These are phyloP conservation scores for Aschersonia sp. DNA, from an alignment of 2,329 filamentous ascomycete species.

Conservation along the genomic window DNA sequence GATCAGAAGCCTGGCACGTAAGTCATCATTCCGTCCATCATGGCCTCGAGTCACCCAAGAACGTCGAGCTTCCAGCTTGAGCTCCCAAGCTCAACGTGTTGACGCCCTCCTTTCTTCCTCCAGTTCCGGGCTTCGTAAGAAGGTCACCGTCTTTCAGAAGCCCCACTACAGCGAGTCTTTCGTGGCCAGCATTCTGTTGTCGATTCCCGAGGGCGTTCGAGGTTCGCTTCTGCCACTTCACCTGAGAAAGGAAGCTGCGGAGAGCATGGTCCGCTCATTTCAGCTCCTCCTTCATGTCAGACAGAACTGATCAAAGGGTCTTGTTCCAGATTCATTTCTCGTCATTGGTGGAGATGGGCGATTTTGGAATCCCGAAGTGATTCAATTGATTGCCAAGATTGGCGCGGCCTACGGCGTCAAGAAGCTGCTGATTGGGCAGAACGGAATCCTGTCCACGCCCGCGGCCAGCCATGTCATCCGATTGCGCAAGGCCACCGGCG, in stretches of 20 bases:
- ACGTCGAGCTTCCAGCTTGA: constrained; percentile 13
- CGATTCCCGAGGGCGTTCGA: constrained; percentile 86
- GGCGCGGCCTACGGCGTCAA: constrained; percentile 94
- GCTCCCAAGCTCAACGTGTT: constrained; percentile 7
- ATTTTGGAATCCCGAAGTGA: constrained; percentile 93
- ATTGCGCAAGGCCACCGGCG: constrained; percentile 86
- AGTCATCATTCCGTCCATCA: constrained; percentile 28
- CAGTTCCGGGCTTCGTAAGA: constrained; percentile 96
- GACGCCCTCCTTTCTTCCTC: constrained; percentile 4
- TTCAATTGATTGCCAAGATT: constrained; percentile 95
- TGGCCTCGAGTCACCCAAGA: background rate
- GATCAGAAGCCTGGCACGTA: constrained; percentile 99
- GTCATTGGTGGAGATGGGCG: constrained; percentile 96
- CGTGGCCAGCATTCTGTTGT: constrained; percentile 83
- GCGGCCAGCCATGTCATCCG: constrained; percentile 94
- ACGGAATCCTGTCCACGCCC: constrained; percentile 92
- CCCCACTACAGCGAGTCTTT: constrained; percentile 94
- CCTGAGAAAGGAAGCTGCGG: no score
- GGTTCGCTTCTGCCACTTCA: constrained; percentile 27
- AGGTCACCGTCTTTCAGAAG: constrained; percentile 95
- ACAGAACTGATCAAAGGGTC: background rate
- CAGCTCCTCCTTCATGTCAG: background rate
- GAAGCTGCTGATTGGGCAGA: constrained; percentile 92
- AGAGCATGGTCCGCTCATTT: background rate
- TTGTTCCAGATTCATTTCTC: constrained; percentile 54